phyloP scores from a whole-genome alignment of 106 monocot genomes.

The Platanthera zijinensis region DNA sequence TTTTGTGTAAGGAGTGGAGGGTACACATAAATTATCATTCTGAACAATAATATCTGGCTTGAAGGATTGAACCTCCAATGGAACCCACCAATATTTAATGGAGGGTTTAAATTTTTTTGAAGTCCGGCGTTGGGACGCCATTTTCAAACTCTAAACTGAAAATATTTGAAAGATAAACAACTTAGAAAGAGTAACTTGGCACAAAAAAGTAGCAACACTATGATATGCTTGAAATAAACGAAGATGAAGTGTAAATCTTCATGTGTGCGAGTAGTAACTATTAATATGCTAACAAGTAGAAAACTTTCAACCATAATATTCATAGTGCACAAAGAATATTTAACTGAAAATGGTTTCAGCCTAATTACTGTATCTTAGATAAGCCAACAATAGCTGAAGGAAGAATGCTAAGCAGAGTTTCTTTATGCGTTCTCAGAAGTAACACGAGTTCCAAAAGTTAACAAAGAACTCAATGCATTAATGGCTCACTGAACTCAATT shows the following conservation, averaged over 20 bases:
- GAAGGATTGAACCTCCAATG: constrained; percentile 27
- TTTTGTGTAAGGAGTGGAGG: constrained; percentile 10
- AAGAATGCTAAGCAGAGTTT: neutral
- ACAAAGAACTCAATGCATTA: neutral
- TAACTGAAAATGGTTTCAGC: neutral
- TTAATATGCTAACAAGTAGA: neutral
- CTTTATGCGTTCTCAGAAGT: neutral
- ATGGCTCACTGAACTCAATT: neutral
- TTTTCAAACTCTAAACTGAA: constrained; percentile 12
- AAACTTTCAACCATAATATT: neutral
- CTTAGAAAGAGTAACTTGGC: neutral
- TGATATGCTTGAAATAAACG: neutral
- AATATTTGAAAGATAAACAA: neutral
- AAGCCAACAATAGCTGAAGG: neutral
- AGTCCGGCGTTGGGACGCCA: constrained; percentile 19
- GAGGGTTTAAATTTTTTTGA: constrained; percentile 33
- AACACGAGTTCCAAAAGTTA: neutral
- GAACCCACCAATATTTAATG: constrained; percentile 42
- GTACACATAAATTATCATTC: constrained; percentile 4
- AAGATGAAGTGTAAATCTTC: neutral
- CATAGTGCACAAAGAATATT: neutral
- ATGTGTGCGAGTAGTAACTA: neutral
- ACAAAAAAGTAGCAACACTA: neutral
- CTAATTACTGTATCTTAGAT: neutral
- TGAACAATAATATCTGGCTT: constrained; percentile 10